Evolutionary conservation across 257 asterid genomes (phyloP).

Genomic region (Haberlea rhodopensis): DNA sequence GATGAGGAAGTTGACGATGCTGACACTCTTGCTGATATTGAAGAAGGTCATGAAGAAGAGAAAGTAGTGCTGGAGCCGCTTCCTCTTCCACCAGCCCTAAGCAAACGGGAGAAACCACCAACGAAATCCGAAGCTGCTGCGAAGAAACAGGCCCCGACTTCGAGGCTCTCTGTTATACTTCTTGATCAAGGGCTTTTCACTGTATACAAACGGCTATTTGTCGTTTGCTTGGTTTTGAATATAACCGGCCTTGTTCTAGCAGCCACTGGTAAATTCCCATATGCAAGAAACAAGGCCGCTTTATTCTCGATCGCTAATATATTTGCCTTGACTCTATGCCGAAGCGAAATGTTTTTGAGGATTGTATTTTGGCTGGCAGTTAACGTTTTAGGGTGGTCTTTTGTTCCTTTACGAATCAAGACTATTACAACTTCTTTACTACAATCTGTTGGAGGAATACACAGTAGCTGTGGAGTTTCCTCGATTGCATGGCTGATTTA

Average conservation of each 20-base stretch:
- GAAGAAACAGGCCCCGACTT: conserved; percentile 20
- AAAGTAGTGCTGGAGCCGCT: conserved; percentile 22
- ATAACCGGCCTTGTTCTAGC: conserved; percentile 49
- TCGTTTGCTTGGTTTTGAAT: conserved; percentile 44
- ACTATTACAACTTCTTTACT: conserved; percentile 48
- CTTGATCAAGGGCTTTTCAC: conserved; percentile 84
- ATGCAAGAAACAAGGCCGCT: conserved; percentile 46
- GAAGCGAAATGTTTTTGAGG: conserved; percentile 64
- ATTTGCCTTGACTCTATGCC: conserved; percentile 51
- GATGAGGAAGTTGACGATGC: conserved; percentile 25
- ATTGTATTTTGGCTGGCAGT: conserved; percentile 62
- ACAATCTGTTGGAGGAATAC: conserved; percentile 72
- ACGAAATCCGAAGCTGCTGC: conserved; percentile 2
- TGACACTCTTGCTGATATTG: conserved; percentile 37
- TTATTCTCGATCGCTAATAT: conserved; percentile 57
- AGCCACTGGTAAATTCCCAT: conserved; percentile 44
- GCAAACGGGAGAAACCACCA: conserved; percentile 25
- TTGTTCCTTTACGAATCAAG: conserved; percentile 52
- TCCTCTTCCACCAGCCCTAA: conserved; percentile 21
- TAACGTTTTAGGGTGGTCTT: conserved; percentile 46
- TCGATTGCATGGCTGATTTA: conserved; percentile 66
- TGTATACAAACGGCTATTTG: conserved; percentile 60
- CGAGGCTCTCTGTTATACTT: conserved; percentile 57
- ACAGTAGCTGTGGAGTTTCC: conserved; percentile 75
- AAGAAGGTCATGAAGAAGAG: conserved; percentile 42